Evolutionary conservation across 129 eudicot genomes (phyloP).

Genomic region (Flaveria bidentis): DNA sequence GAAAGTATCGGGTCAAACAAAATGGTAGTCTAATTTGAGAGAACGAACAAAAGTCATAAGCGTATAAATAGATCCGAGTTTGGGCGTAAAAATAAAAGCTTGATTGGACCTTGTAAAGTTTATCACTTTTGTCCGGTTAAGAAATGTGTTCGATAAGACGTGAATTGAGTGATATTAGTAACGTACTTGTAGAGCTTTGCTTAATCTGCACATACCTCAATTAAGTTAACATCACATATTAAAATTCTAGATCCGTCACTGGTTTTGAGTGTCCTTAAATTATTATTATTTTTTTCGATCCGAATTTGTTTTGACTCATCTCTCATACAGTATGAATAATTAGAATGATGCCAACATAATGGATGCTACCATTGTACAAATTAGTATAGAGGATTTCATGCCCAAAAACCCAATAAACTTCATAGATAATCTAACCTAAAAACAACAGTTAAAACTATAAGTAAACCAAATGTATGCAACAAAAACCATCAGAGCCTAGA

Average conservation of each 20-base stretch:
- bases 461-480: not conserved
- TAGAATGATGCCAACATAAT: not conserved
- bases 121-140: no score
- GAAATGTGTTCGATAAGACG: no score
- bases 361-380: not conserved
- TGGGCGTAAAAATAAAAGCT: no score
- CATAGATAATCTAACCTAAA: slow-evolving; percentile 16
- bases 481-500: slow-evolving; percentile 4
- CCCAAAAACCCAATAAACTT: slow-evolving; percentile 18
- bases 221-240: not conserved
- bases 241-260: not conserved
- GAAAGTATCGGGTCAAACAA: no score
- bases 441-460: slow-evolving; percentile 21
- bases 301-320: not conserved
- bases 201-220: not conserved
- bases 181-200: no score
- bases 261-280: not conserved
- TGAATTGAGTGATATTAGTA: no score
- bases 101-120: no score
- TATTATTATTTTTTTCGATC: not conserved
- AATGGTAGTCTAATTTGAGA: no score
- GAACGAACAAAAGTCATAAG: no score
- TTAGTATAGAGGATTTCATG: slow-evolving; percentile 7
- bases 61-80: no score
- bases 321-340: not conserved